Evolutionary conservation across 805 yeast species (phyloP), one percentile per base, ranked within the genome.

Genomic region (Metschnikowia colocasiae): DNA sequence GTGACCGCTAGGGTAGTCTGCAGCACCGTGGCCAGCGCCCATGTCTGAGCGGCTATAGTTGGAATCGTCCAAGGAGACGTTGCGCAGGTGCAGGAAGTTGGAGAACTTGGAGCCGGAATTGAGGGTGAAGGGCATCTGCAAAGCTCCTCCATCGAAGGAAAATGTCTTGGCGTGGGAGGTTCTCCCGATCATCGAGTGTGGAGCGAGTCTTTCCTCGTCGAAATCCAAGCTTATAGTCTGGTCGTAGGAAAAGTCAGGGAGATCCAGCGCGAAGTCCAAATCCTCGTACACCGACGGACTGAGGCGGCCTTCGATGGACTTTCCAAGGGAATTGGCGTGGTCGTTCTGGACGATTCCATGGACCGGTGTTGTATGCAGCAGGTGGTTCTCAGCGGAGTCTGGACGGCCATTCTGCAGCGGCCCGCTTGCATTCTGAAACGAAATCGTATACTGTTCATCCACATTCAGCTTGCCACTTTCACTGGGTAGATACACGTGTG

Each of bases 401-500:
- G 26, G 34, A n/a, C 34, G 19, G 16, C 42, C 42, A 15, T 26
- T 37, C 12, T 9, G 13, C 39, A 0, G 20, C 13, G 13, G 20
- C 4, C 19, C 34, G 20, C 13, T n/a, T 16, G 34, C 19, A 2
- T 26, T 38, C 9, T 12, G 41, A n/a, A 39, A 20, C 34, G 25
- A 9, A n/a, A 27, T 8, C 26, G 26, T 13, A 8, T 23, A 20
- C 16, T n/a, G 36, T 13, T 40, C 43, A 2, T 40, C 43, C 15
- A 12, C 6, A 13, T 7, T 16, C 16, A 26, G 22, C 37, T 40
- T 40, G 29, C 30, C 36, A 40, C 23, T 32, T 19, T 46, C 53
- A 29, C 39, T 29, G 46, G 49, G 46, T 31, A 52, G 63, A 40
- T 63, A 62, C 19, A 64, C 64, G 51, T 68, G 71, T 18, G 68